Conservation (phyloP, 2,329 filamentous ascomycete species). For the Sclerotiophoma versabilis region DNA sequence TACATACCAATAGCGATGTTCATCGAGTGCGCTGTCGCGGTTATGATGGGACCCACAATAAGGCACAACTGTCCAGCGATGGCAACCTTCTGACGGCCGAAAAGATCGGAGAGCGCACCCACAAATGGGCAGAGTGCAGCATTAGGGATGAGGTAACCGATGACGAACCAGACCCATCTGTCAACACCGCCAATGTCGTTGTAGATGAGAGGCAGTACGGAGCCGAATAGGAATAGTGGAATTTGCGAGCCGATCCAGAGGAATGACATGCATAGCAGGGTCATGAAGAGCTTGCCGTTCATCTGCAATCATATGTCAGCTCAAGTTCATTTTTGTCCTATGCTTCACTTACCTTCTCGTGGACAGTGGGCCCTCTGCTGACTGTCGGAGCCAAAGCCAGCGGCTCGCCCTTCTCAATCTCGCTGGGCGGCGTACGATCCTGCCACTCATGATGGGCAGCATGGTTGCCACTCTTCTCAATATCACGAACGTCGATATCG, state of each 20-base stretch:
- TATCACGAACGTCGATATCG: slow-evolving; percentile 6
- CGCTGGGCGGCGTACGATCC: slow-evolving; percentile 25
- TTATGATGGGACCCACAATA: slow-evolving; percentile 47
- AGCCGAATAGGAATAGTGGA: slow-evolving; percentile 58
- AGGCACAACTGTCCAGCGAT: slow-evolving; percentile 43
- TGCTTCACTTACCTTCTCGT: slow-evolving; percentile 29
- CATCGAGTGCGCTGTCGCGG: slow-evolving; percentile 39
- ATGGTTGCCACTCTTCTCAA: slow-evolving; percentile 4
- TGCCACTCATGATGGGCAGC: slow-evolving; percentile 20
- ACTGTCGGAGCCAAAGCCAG: slow-evolving; percentile 16
- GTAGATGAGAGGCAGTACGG: slow-evolving; percentile 61
- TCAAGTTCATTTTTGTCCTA: neutral
- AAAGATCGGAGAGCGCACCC: slow-evolving; percentile 53
- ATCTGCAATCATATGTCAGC: slow-evolving; percentile 18
- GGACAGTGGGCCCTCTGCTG: slow-evolving; percentile 30
- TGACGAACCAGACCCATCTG: slow-evolving; percentile 64
- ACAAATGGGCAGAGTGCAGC: slow-evolving; percentile 69
- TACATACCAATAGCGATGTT: slow-evolving; percentile 40
- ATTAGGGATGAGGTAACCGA: slow-evolving; percentile 62
- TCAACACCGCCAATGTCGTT: slow-evolving; percentile 66
- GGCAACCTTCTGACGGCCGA: slow-evolving; percentile 43
- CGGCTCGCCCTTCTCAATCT: slow-evolving; percentile 26
- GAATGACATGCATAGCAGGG: slow-evolving; percentile 65
- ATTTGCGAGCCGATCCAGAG: slow-evolving; percentile 69
- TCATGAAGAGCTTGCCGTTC: slow-evolving; percentile 58